Conservation (phyloP, 257 asterid genomes). For the Solanum piurae region DNA sequence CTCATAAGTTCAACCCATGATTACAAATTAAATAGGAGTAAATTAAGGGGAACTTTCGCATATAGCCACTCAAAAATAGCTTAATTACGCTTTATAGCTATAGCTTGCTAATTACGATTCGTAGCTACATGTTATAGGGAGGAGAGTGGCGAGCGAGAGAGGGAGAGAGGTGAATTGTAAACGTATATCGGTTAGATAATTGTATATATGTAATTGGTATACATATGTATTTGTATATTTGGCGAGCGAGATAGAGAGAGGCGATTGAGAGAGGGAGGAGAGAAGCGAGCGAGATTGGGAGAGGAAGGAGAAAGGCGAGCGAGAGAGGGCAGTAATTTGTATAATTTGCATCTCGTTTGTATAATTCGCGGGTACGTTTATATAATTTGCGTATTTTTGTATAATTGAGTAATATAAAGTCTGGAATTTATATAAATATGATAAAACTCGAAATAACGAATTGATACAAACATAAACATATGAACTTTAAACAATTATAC, state of each 20-base stretch:
- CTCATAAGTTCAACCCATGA: background rate
- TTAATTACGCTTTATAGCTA: accelerated
- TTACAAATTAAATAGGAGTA: background rate
- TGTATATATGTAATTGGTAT: background rate
- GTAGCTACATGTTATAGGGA: background rate
- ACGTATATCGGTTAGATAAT: background rate
- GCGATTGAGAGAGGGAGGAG: no score
- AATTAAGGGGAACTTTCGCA: no score
- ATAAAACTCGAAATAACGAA: no score
- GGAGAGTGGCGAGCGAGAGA: background rate
- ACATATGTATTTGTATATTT: no score
- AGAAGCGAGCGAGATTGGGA: no score
- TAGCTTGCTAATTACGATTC: background rate
- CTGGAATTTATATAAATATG: background rate
- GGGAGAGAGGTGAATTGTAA: background rate
- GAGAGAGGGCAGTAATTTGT: background rate
- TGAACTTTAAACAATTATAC: no score
- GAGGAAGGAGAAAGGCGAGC: no score
- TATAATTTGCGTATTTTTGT: background rate
- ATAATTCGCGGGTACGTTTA: background rate
- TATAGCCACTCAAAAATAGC: background rate
- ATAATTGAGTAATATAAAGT: background rate
- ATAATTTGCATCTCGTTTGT: no score
- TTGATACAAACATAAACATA: no score
- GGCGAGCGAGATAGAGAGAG: no score